Conservation (phyloP, 441 rosid genomes). For the Geranium incanum region DNA sequence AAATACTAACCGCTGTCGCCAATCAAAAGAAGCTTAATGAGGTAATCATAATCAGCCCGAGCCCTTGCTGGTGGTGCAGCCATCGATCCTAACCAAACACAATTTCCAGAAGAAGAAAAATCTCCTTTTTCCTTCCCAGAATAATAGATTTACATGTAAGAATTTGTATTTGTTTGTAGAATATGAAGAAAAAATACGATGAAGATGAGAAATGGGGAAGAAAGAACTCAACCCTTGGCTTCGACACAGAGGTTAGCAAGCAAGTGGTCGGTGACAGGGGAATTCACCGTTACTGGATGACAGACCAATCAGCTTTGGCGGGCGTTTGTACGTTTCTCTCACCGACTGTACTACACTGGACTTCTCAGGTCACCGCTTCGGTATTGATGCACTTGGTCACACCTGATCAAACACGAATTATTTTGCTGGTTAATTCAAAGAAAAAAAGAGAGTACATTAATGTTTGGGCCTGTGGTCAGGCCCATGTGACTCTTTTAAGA, state of each 20-base stretch:
- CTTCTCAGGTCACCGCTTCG: not conserved
- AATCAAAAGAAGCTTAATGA: constrained; percentile 47
- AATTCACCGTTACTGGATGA: not conserved
- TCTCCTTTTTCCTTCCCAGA: not conserved
- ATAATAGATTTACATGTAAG: not conserved
- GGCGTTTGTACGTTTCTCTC: not conserved
- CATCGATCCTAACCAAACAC: constrained; percentile 25
- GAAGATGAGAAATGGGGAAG: constrained; percentile 4
- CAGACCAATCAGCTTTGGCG: constrained; percentile 5
- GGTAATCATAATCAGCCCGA: constrained; percentile 49
- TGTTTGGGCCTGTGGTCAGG: too few relatives aligned
- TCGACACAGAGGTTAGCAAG: constrained; percentile 2
- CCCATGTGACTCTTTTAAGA: too few relatives aligned
- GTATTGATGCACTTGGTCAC: not conserved
- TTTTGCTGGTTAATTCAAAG: too few relatives aligned
- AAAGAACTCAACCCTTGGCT: not conserved
- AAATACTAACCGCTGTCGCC: constrained; percentile 40
- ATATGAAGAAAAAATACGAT: not conserved
- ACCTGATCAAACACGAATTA: not conserved
- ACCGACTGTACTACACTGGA: not conserved
- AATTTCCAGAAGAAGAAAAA: not conserved
- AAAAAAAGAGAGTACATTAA: too few relatives aligned
- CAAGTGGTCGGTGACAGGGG: not conserved
- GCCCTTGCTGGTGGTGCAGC: constrained; percentile 48
- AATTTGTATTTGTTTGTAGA: constrained; percentile 4